phyloP scores from a whole-genome alignment of 1,284 basidiomycete species.

The Melampsora americana region DNA sequence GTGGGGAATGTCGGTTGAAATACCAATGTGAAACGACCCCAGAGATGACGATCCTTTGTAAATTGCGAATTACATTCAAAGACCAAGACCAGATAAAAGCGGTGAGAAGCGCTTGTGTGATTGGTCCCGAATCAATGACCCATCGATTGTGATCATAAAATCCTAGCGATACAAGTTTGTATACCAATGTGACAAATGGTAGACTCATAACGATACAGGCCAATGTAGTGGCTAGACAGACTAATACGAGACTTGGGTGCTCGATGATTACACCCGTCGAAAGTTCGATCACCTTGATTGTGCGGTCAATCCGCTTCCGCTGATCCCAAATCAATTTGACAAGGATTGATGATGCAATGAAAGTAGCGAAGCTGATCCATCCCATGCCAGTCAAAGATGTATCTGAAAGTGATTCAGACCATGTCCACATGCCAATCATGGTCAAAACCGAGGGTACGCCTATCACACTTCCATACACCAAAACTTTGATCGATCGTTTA shows the following conservation, averaged over 20 bases:
- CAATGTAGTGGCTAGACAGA: conserved; percentile 26
- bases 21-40: conserved; percentile 44
- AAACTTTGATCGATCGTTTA: conserved; percentile 24
- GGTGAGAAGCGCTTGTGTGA: conserved; percentile 13
- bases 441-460: conserved; percentile 30
- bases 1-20: conserved; percentile 41
- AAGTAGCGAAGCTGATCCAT: conserved; percentile 16
- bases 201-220: conserved; percentile 29
- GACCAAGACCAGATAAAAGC: conserved; percentile 42
- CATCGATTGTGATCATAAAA: conserved; percentile 5
- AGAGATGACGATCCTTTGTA: conserved; percentile 35
- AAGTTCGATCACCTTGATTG: conserved; percentile 29
- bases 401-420: conserved; percentile 35
- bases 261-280: conserved; percentile 19
- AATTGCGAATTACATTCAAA: conserved; percentile 30
- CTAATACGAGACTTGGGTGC: conserved; percentile 39
- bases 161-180: conserved; percentile 10
- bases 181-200: conserved; percentile 32
- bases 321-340: conserved; percentile 24
- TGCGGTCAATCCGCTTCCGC: conserved; percentile 22
- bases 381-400: conserved; percentile 19
- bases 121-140: conserved; percentile 17
- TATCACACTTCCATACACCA: conserved; percentile 34
- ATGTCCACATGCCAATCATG: conserved; percentile 35
- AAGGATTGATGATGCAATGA: conserved; percentile 6